phyloP scores from a whole-genome alignment of 768 basidiomycete species.

The Trametes maxima region DNA sequence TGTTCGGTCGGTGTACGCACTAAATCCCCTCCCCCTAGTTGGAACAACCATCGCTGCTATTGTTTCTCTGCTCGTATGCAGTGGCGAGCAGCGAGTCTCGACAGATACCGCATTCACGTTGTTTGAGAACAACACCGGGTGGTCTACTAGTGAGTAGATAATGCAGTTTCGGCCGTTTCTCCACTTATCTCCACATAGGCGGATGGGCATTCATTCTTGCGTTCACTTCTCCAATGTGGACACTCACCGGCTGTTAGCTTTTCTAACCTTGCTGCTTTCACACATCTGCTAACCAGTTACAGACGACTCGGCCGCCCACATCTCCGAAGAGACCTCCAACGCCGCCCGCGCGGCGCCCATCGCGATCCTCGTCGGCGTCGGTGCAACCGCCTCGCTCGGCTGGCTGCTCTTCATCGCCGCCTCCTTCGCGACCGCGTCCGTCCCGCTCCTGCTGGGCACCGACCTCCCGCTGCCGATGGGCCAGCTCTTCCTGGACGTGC shows the following conservation, averaged over 20 bases:
- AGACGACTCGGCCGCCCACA: constrained; percentile 80
- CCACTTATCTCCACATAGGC: constrained; percentile 39
- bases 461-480: constrained; percentile 69
- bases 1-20: not conserved
- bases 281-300: constrained; percentile 3
- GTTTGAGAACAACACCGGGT: constrained; percentile 73
- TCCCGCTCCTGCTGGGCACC: constrained; percentile 50
- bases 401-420: constrained; percentile 69
- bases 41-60: constrained; percentile 69
- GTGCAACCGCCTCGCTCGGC: constrained; percentile 58
- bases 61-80: constrained; percentile 56
- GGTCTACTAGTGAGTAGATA: constrained; percentile 54
- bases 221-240: constrained; percentile 81
- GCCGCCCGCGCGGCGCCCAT: constrained; percentile 67
- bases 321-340: constrained; percentile 70
- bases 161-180: not conserved
- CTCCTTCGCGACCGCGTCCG: constrained; percentile 63
- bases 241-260: constrained; percentile 68
- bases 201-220: constrained; percentile 75
- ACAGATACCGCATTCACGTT: constrained; percentile 68
- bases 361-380: constrained; percentile 68
- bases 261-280: not conserved
- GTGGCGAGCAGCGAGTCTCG: constrained; percentile 58
- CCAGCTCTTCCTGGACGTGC: constrained; percentile 63
- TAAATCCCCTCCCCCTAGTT: constrained; percentile 34